A percentile compares a stretch with the other conserved stretches of the same genome.
Conservation (phyloP, 441 rosid genomes). For the Euphorbia celastroides region DNA sequence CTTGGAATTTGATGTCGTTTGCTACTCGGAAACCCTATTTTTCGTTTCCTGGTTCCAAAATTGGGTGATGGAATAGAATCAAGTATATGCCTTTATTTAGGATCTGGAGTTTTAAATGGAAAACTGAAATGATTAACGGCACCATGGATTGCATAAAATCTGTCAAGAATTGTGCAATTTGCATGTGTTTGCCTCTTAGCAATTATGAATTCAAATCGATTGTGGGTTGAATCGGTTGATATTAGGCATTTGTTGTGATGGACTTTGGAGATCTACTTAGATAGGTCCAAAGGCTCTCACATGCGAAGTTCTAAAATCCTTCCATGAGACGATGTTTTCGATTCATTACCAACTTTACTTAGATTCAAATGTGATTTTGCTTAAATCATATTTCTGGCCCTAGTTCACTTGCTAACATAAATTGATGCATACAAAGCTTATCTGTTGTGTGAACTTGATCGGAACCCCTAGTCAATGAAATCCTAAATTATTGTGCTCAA, state of each 20-base stretch:
- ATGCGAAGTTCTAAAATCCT: not conserved
- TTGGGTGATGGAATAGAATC: not conserved
- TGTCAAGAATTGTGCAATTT: not conserved
- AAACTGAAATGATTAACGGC: too few species aligned
- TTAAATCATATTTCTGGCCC: not conserved
- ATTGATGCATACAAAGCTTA: not conserved
- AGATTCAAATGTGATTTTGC: not conserved
- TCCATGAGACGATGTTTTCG: not conserved
- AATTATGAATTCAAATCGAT: not conserved
- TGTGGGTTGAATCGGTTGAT: not conserved
- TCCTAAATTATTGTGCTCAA: not conserved
- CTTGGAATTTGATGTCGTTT: not conserved
- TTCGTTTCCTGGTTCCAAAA: not conserved
- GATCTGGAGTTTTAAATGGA: too few species aligned
- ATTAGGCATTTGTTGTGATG: not conserved
- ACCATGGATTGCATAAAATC: not conserved
- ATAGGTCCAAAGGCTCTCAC: not conserved
- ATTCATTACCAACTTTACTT: not conserved
- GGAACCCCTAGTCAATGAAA: not conserved
- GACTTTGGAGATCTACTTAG: not conserved
- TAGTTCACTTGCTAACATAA: not conserved
- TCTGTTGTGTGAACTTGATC: not conserved
- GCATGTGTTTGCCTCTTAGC: not conserved
- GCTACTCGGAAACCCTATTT: not conserved
- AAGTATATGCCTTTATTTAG: not conserved